A percentile compares a stretch with the other conserved stretches of the same genome.
Evolutionary conservation across 2,329 filamentous ascomycete genomes (phyloP).

Genomic region (Ramichloridium luteum): DNA sequence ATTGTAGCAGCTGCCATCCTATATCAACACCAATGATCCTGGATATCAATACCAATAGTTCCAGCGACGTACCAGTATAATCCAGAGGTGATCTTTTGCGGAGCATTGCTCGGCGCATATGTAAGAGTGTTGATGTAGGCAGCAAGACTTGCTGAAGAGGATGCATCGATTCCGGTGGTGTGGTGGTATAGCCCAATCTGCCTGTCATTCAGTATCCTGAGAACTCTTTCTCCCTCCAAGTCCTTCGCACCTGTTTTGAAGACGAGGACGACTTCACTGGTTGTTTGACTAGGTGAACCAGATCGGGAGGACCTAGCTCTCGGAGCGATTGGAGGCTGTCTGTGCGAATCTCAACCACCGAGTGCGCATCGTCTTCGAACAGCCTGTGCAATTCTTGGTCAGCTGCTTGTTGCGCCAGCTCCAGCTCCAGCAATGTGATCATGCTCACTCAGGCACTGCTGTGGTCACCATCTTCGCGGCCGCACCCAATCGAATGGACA

Average conservation of each 20-base stretch:
- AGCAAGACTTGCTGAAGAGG: constrained; percentile 88
- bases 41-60: too few species aligned
- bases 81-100: constrained; percentile 83
- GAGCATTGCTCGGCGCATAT: constrained; percentile 72
- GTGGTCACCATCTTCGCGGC: constrained; percentile 17
- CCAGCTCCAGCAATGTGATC: constrained; percentile 1
- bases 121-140: constrained; percentile 98
- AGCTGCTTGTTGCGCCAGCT: constrained; percentile 1
- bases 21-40: too few species aligned
- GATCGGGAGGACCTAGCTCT: constrained; percentile 88
- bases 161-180: constrained; percentile 93
- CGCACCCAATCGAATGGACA: too few species aligned
- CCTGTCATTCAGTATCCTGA: too few species aligned
- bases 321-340: constrained; percentile 75
- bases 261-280: constrained; percentile 41
- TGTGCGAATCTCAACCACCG: constrained; percentile 83
- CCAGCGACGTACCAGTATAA: constrained; percentile 68
- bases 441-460: constrained; percentile 23
- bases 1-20: constrained; percentile 83
- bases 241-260: constrained; percentile 40
- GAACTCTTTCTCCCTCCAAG: too few species aligned
- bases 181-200: constrained; percentile 93
- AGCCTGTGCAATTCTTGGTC: constrained; percentile 48
- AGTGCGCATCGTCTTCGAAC: constrained; percentile 83
- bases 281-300: constrained; percentile 86